Evolutionary conservation across 1,284 basidiomycete genomes (phyloP), one percentile per base, ranked within the genome.

Genomic region (Cryptococcus depauperatus): DNA sequence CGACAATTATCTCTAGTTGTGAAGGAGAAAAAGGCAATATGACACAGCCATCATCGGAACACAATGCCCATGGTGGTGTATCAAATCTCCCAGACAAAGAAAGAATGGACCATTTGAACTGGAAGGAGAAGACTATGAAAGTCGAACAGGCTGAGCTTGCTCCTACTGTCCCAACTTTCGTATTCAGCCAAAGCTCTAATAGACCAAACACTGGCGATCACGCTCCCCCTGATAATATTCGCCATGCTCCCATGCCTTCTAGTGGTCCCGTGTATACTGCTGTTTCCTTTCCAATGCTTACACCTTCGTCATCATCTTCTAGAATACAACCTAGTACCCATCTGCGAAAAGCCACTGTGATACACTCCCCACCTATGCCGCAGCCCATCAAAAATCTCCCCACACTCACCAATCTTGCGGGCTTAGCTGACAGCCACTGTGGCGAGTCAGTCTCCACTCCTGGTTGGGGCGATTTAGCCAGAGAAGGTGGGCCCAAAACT

Each of bases 341-440:
- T 5, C 32, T 44, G 3, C 46, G 59, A 2, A 53, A 56, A 19
- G 55, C 59, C 13, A 66, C 56, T 16, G 47, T 69, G n/a, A 60
- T 70, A n/a, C 58, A 59, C 11, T 59, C 58, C 5, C 63, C 69
- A 4, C 69, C 69, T 3, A 65, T 69, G 58, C 69, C 69, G 5
- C 65, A 56, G 19, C 69, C 68, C 1, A 71, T 71, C 44, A 64
- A 66, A 35, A 66, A 68, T 42, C 53, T 70, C 16, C 69, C 69
- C 1, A 64, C 64, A 0, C 30, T 71, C 11, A 44, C 44, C 5
- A 52, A 51, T 7, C 49, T 49, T 50, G 28, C 52, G 1, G 49
- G 48, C 1, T 54, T 57, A 41, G 50, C 52, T n/a, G 51, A 53
- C 8, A 13, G 6, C 18, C 14, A 18, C 18, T 14, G 9, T 9